phyloP scores from a whole-genome alignment of 257 asterid genomes.

The Anisodus acutangulus region DNA sequence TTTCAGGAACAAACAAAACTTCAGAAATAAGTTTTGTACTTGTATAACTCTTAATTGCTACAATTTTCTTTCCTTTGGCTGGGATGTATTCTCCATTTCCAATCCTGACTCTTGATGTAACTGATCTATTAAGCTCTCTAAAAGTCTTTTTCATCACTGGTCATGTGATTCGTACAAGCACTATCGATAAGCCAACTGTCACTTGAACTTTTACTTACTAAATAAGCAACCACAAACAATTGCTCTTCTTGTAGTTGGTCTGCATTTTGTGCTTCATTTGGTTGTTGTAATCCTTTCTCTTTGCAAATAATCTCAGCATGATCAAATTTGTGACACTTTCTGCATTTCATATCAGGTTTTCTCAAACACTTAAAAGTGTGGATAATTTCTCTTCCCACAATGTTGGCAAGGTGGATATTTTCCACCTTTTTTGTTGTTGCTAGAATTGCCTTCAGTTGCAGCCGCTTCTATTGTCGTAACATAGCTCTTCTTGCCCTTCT shows the following conservation, averaged over 20 bases:
- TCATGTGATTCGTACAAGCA: too few species aligned
- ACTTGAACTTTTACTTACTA: neutral
- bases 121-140: too few species aligned
- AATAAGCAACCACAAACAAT: slow-evolving; percentile 16
- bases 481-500: neutral
- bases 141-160: too few species aligned
- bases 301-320: neutral
- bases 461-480: neutral
- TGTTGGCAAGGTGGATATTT: neutral
- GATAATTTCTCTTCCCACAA: neutral
- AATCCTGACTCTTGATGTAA: neutral
- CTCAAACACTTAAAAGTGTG: neutral
- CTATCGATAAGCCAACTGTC: too few species aligned
- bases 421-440: neutral
- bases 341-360: neutral
- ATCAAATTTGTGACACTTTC: neutral
- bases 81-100: neutral
- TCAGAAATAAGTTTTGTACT: neutral
- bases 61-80: neutral
- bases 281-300: neutral
- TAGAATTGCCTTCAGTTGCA: neutral
- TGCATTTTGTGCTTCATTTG: slow-evolving; percentile 1
- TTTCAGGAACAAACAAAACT: slow-evolving; percentile 15
- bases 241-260: too few species aligned
- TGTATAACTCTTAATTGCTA: neutral